A percentile compares a stretch with the other conserved stretches of the same genome.
These are phyloP conservation scores for Pulveroboletus ravenelii DNA, from an alignment of 768 basidiomycete genomes.

Conservation along the genomic window DNA sequence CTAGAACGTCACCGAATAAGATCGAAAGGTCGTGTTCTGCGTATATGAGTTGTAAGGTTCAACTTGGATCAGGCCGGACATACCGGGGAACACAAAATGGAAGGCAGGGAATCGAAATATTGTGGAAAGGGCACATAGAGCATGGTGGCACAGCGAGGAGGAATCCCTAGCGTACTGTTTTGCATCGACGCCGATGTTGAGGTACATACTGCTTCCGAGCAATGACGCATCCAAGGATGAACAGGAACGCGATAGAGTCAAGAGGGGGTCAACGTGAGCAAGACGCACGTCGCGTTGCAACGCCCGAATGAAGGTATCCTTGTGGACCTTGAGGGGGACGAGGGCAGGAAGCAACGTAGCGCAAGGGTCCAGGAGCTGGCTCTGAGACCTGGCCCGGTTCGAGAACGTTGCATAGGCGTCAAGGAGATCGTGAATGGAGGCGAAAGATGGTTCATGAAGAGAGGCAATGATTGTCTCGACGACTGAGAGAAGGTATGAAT, in stretches of 20 bases:
- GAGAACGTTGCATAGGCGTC: slow-evolving; percentile 59
- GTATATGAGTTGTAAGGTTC: not conserved
- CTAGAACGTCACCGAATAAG: slow-evolving; percentile 43
- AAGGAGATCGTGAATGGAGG: slow-evolving; percentile 50
- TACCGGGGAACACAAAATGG: slow-evolving; percentile 46
- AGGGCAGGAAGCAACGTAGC: slow-evolving; percentile 18
- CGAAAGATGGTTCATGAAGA: slow-evolving; percentile 32
- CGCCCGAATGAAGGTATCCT: slow-evolving; percentile 35
- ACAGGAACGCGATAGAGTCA: slow-evolving; percentile 8
- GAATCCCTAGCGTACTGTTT: slow-evolving; percentile 39
- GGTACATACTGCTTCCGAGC: not conserved
- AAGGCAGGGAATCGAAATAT: slow-evolving; percentile 47
- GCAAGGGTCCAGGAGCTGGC: slow-evolving; percentile 1
- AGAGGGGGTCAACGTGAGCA: slow-evolving; percentile 34
- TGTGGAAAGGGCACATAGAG: slow-evolving; percentile 47
- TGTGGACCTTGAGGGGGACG: slow-evolving; percentile 30
- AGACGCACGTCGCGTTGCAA: slow-evolving; percentile 51
- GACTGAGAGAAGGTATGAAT: slow-evolving; percentile 36
- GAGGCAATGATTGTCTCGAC: slow-evolving; percentile 47
- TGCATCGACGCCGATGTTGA: slow-evolving; percentile 31
- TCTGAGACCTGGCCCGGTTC: slow-evolving; percentile 34
- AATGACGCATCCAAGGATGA: slow-evolving; percentile 1
- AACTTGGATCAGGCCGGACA: slow-evolving; percentile 16
- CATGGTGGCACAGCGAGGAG: slow-evolving; percentile 47
- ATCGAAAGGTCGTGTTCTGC: slow-evolving; percentile 42